A percentile compares a stretch with the other conserved stretches of the same genome.
These are phyloP conservation scores for Candida labiduridarum DNA, from an alignment of 1,139 yeast species.

Conservation along the genomic window DNA sequence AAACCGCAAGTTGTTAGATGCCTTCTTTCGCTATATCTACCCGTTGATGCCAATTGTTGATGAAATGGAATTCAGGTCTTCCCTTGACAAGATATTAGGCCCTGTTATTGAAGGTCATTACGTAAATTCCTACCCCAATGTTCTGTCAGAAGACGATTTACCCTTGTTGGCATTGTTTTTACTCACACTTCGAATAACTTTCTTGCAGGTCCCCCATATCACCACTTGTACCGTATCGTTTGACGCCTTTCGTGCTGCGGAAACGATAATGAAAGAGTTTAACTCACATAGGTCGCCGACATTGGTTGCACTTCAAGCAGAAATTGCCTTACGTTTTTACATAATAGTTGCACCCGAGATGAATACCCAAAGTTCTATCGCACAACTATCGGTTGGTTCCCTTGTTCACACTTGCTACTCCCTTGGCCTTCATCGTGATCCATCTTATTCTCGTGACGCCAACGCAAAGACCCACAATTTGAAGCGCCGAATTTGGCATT, in stretches of 20 bases:
- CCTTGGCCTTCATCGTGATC: constrained; percentile 57
- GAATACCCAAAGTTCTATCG: constrained; percentile 17
- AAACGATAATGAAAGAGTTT: constrained; percentile 38
- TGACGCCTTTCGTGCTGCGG: constrained; percentile 33
- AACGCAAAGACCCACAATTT: constrained; percentile 21
- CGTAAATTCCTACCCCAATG: constrained; percentile 18
- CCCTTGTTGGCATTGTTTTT: constrained; percentile 30
- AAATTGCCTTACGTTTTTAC: constrained; percentile 32
- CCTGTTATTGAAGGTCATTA: constrained; percentile 18
- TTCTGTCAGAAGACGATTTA: constrained; percentile 28
- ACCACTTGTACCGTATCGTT: constrained; percentile 29
- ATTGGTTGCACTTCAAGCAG: constrained; percentile 50
- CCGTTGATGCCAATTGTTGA: constrained; percentile 52
- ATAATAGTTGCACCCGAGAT: constrained; percentile 34
- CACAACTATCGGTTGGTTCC: constrained; percentile 31
- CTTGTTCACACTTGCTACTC: constrained; percentile 51
- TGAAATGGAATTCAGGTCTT: constrained; percentile 27
- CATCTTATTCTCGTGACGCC: constrained; percentile 30
- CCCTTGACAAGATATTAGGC: constrained; percentile 21
- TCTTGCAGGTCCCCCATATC: constrained; percentile 23
- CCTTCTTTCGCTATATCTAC: constrained; percentile 44
- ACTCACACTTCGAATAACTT: constrained; percentile 28
- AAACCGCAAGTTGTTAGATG: constrained; percentile 12
- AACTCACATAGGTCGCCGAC: constrained; percentile 42
- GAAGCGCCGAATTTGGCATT: constrained; percentile 51